Base-by-base conservation (phyloP, 495 filamentous ascomycete species). In the Bombardia bombarda region DNA sequence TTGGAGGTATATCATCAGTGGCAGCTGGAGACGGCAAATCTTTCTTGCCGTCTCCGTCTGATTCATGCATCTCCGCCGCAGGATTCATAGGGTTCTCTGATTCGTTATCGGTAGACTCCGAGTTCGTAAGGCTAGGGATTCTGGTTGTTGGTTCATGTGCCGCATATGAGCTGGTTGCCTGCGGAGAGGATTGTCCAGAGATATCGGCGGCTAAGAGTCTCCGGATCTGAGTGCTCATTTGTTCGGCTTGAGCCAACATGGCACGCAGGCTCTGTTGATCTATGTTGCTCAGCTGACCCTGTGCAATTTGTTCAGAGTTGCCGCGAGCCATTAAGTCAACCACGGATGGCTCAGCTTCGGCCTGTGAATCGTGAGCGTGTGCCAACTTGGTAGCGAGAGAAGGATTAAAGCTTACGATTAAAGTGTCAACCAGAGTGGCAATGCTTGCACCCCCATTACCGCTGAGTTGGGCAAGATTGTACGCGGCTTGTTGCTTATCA, bases 401-500 rank as follows among this genome's bases (percentile, higher is more conserved):
- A 16, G 19, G 14, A 25, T 9, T 21, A 16, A 34, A 25, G 66
- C 69, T 43, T 59, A 72, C 69, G 26, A 74, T 46, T 47, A 76
- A 42, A 34, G 67, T 58, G 42, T 68, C 53, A 32, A 66, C 47
- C 18, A 74, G 56, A 21, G 61, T 50, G 14, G 61, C 49, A 25
- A 63, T 42, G 14, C 62, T 53, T 23, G 58, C 53, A 9, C 45
- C 42, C 1, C 56, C 58, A 28, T 43, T 38, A 23, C 45, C 39
- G 33, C 65, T 53, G 19, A 82, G 57, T 37, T 73, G 63, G 4
- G 68, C 60, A n/a, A 84, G 64, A 46, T 70, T 77, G 33, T 80
- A 62, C 1, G 74, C 79, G 20, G 72, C 69, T 51, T 76, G 68
- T 47, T 77, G 68, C 47, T 80, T 67, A 22, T 65, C 60, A 6